Evolutionary conservation across 371 early-diverging fungal genomes (phyloP), one percentile per base, ranked within the genome.

Genomic region (Dentiscutata heterogama): DNA sequence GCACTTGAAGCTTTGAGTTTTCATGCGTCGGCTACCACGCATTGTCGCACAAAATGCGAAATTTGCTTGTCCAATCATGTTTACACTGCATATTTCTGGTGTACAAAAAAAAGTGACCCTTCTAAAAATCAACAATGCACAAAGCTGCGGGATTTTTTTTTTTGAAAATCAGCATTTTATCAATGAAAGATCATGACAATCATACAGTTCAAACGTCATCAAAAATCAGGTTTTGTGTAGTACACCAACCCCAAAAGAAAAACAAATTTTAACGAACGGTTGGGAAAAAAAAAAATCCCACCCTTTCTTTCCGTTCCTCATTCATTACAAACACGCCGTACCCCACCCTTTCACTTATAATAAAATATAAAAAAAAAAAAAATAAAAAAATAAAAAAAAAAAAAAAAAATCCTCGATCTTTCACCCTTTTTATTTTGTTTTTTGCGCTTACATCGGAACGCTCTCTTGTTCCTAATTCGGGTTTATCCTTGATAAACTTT

Each of bases 401-500:
- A 70, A 70, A 70, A 68, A 68, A 68, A 39, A 39, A 35, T 22
- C 11, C n/a, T 42, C 70, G 70, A 70, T 70, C 70, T 70, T 65
- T 25, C 35, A 18, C 39, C 42, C 22, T 68, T 68, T 65, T 65
- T 31, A 31, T 65, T 42, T 39, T 70, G 70, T 70, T 35, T 39
- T 42, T 70, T 70, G 70, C 20, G 39, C 70, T 70, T 39, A 70
- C 68, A 68, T 42, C 25, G 70, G 70, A 70, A 70, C 70, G 42
- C 22, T 39, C 42, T 68, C 25, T 35, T 65, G 70, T 70, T 70
- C 70, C 70, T 70, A 35, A 70, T 42, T 70, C 70, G 46, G 50
- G 70, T 39, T 70, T 70, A 70, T 70, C 70, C 20, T 67, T 67
- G 67, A 67, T 67, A 67, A 67, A 39, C 67, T 70, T 42, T n/a